These are phyloP conservation scores for Jasminum sambac DNA, from an alignment of 257 asterid species.

Conservation along the genomic window DNA sequence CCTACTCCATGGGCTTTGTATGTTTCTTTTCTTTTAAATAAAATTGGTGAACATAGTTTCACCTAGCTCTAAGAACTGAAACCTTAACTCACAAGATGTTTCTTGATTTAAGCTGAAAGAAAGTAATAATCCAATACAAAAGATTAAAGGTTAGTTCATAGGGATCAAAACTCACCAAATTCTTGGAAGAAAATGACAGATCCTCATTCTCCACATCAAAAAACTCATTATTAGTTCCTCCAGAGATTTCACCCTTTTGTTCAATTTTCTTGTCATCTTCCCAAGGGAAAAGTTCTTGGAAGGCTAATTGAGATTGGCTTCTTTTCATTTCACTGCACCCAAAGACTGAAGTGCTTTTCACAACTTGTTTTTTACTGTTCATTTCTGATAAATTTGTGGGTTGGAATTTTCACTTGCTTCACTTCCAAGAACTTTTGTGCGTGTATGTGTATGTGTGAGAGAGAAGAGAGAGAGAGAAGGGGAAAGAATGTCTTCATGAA, in stretches of 20 bases:
- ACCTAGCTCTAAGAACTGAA: no score
- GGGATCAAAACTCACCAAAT: slow-evolving; percentile 29
- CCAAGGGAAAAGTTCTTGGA: slow-evolving; percentile 44
- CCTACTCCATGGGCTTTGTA: no score
- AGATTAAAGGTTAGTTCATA: background rate
- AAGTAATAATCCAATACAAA: background rate
- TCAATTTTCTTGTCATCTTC: slow-evolving; percentile 32
- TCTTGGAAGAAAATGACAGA: slow-evolving; percentile 27
- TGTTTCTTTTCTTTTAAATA: no score
- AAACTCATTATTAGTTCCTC: slow-evolving; percentile 31
- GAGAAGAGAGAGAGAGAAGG: slow-evolving; percentile 18
- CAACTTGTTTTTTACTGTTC: slow-evolving; percentile 33
- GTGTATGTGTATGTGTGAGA: slow-evolving; percentile 16
- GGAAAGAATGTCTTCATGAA: slow-evolving; percentile 20
- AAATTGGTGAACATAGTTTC: no score
- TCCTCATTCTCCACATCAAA: slow-evolving; percentile 31
- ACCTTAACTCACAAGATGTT: background rate
- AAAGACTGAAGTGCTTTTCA: slow-evolving; percentile 35
- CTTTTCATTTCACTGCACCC: slow-evolving; percentile 47
- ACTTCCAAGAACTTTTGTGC: slow-evolving; percentile 18
- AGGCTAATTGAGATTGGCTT: slow-evolving; percentile 55
- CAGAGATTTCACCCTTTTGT: slow-evolving; percentile 30
- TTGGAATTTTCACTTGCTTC: slow-evolving; percentile 15
- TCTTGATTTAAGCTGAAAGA: background rate
- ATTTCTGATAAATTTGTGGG: slow-evolving; percentile 15